Evolutionary conservation across 345 rosid genomes (phyloP).

Genomic region (Carallia pectinifolia): DNA sequence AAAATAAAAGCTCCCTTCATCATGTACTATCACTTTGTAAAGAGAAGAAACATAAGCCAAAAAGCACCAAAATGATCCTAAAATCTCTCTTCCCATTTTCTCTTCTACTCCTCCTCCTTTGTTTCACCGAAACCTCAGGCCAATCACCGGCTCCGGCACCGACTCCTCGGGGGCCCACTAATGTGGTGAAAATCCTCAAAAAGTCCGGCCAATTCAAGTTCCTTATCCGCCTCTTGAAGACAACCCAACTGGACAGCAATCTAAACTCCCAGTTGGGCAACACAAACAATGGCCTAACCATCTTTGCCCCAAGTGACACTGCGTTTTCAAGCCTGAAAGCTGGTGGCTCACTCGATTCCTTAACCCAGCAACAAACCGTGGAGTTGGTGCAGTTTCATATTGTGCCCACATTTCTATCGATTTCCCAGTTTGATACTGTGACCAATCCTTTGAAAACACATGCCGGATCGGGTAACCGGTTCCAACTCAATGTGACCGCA

Average conservation of each 20-base stretch:
- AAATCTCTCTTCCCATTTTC: too few species aligned
- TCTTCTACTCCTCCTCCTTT: neutral
- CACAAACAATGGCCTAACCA: slow-evolving; percentile 20
- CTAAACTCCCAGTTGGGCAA: slow-evolving; percentile 15
- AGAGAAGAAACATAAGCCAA: too few species aligned
- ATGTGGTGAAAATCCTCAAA: slow-evolving; percentile 1
- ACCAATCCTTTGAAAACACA: slow-evolving; percentile 42
- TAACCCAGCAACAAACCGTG: slow-evolving; percentile 25
- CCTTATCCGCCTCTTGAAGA: slow-evolving; percentile 17
- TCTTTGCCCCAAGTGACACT: slow-evolving; percentile 24
- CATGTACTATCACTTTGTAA: too few species aligned
- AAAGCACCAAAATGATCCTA: too few species aligned
- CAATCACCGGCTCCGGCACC: neutral
- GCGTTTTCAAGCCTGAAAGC: slow-evolving; percentile 24
- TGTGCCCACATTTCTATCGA: slow-evolving; percentile 29
- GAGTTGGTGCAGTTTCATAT: slow-evolving; percentile 41
- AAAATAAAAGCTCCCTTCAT: too few species aligned
- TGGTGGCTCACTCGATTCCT: slow-evolving; percentile 8
- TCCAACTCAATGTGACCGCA: slow-evolving; percentile 24
- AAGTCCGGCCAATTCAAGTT: slow-evolving; percentile 21
- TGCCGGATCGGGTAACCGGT: neutral
- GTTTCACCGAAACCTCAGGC: too few species aligned
- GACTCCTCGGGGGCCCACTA: neutral
- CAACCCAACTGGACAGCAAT: slow-evolving; percentile 26
- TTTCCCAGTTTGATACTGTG: slow-evolving; percentile 37